Conservation (phyloP, 2,329 filamentous ascomycete species). For the Aspergillus sp. region DNA sequence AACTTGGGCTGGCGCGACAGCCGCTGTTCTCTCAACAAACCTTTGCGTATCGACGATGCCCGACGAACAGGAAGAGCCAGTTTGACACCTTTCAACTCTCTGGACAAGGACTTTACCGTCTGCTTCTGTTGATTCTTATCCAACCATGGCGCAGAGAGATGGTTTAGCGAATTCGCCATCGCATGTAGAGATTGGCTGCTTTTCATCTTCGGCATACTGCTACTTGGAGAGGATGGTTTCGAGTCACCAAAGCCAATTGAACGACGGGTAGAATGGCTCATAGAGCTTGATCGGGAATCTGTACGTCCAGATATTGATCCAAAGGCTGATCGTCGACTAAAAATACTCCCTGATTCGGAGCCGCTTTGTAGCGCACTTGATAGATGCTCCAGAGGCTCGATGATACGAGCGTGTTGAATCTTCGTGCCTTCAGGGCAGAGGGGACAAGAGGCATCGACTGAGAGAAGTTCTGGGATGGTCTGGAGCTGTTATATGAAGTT, state of each 20-base stretch:
- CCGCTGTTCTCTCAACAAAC: slow-evolving; percentile 12
- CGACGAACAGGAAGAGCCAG: slow-evolving; percentile 11
- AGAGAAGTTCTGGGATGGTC: slow-evolving; percentile 12
- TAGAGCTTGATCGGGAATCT: slow-evolving; percentile 16
- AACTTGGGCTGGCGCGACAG: slow-evolving; percentile 25
- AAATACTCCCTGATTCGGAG: slow-evolving; percentile 10
- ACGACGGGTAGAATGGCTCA: slow-evolving; percentile 17
- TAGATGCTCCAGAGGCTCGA: slow-evolving; percentile 27
- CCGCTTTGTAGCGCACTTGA: slow-evolving; percentile 13
- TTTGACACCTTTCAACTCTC: slow-evolving; percentile 15
- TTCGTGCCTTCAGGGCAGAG: slow-evolving; percentile 23
- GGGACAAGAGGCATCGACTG: slow-evolving; percentile 23
- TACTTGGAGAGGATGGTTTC: slow-evolving; percentile 3
- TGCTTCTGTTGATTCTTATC: slow-evolving; percentile 11
- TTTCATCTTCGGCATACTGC: slow-evolving; percentile 3
- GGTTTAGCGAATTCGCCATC: slow-evolving; percentile 6
- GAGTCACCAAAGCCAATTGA: slow-evolving; percentile 12
- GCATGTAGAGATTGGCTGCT: slow-evolving; percentile 9
- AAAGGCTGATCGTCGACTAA: slow-evolving; percentile 9
- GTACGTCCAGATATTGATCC: slow-evolving; percentile 13
- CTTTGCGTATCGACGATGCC: slow-evolving; percentile 15
- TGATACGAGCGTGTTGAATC: slow-evolving; percentile 28
- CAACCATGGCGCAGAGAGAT: slow-evolving; percentile 5
- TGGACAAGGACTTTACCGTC: slow-evolving; percentile 10
- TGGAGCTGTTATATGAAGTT: slow-evolving; percentile 11